Evolutionary conservation across 352 stramenopile genomes (phyloP), one percentile per base, ranked within the genome.

Genomic region (Phytopythium mirpurense): DNA sequence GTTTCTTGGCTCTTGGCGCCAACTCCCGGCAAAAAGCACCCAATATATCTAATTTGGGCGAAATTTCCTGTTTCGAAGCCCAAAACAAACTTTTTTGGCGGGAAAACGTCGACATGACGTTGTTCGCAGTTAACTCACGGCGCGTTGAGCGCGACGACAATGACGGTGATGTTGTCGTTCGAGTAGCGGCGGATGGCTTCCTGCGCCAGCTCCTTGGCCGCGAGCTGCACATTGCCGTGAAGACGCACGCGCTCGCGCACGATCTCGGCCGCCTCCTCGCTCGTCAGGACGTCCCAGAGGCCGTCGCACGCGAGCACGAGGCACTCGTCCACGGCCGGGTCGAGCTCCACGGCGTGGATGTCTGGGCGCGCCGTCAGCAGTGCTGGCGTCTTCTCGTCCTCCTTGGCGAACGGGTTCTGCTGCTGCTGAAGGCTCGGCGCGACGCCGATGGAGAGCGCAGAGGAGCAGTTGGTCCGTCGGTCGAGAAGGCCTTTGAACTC

Each of bases 111-210:
- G 16, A 26, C 37, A 16, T 11, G 11, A 15, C 3, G 37, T 43
- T 43, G 37, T n/a, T n/a, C n/a, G 2, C 32, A 36, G 7, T 16
- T 5, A 14, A 7, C 5, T 51, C 44, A 51, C 1, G 27, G 5
- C 18, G 19, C 18, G 15, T 19, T 14, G 36, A 75, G 18, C 19
- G 66, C 44, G 18, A 81, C 36, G 6, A 68, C 60, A 12, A 90
- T 47, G n/a, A 90, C 79, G 1, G 74, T 84, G 57, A 92, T 83
- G 62, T 92, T 92, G 68, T 92, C 82, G 54, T 87, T 89, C 5
- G 79, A 88, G 59, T 85, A 88, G 0, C 74, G 66, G 11, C 77
- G 73, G 36, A 90, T 81, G 12, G 67, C 82, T 54, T 92, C 79
- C 44, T 90, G 79, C 4, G 78, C 77, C 51, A 92, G 59, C 50